phyloP scores from a whole-genome alignment of 805 yeast species.

The Cyberlindnera maritima region DNA sequence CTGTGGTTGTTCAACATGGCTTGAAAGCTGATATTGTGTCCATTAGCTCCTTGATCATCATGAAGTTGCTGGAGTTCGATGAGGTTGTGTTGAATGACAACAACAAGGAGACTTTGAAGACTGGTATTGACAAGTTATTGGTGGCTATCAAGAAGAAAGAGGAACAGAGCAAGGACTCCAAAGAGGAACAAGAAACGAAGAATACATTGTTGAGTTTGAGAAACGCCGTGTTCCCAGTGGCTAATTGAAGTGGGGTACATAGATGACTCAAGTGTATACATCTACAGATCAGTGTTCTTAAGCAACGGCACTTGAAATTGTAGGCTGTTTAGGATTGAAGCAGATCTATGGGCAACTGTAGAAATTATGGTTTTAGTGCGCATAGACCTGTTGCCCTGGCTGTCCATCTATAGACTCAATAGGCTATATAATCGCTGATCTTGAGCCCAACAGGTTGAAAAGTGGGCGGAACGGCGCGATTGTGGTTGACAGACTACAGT shows the following conservation, averaged over 20 bases:
- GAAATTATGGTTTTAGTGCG: too few relatives aligned
- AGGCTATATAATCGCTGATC: too few relatives aligned
- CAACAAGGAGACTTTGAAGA: conserved; percentile 18
- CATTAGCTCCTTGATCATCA: conserved; percentile 27
- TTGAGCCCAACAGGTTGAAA: too few relatives aligned
- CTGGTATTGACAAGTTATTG: conserved; percentile 28
- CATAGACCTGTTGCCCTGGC: too few relatives aligned
- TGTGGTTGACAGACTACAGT: too few relatives aligned
- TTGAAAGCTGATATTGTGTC: conserved; percentile 33
- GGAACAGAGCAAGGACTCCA: conserved; percentile 28
- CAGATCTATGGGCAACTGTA: too few relatives aligned
- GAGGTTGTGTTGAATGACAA: conserved; percentile 23
- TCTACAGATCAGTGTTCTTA: too few relatives aligned
- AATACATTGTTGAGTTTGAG: conserved; percentile 23
- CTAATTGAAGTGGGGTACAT: background rate
- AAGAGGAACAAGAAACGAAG: conserved; percentile 30
- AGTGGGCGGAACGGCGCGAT: too few relatives aligned
- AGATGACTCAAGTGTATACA: background rate
- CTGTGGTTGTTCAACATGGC: conserved; percentile 36
- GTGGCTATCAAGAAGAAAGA: conserved; percentile 28
- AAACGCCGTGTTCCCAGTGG: conserved; percentile 15
- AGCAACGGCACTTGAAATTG: too few relatives aligned
- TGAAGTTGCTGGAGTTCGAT: conserved; percentile 27
- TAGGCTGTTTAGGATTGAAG: too few relatives aligned
- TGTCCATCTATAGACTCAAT: too few relatives aligned